phyloP scores from a whole-genome alignment of 768 basidiomycete genomes.

The Agrocybe praecox region DNA sequence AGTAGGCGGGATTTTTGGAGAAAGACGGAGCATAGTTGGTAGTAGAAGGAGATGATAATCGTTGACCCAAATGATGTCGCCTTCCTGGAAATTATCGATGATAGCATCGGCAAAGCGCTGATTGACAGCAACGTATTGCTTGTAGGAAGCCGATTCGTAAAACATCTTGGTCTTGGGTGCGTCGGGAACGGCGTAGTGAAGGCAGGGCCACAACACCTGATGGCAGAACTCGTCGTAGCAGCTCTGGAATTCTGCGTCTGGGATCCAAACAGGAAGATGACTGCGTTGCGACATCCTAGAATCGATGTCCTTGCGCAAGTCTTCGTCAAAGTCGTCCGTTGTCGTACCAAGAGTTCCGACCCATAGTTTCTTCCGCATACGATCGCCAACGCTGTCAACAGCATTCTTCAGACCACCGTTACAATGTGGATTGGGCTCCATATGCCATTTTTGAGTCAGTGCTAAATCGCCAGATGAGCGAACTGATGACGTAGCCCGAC shows the following conservation, averaged over 20 bases:
- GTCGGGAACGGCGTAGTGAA: slow-evolving; percentile 87
- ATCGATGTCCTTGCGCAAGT: slow-evolving; percentile 59
- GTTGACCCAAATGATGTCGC: slow-evolving; percentile 92
- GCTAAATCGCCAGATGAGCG: slow-evolving; percentile 11
- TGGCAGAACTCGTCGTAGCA: slow-evolving; percentile 90
- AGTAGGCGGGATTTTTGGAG: slow-evolving; percentile 49
- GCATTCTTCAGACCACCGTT: slow-evolving; percentile 89
- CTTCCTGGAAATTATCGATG: slow-evolving; percentile 77
- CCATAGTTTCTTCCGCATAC: slow-evolving; percentile 52
- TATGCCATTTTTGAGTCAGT: slow-evolving; percentile 33
- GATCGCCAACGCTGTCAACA: slow-evolving; percentile 63
- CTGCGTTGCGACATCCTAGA: slow-evolving; percentile 38
- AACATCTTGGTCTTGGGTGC: slow-evolving; percentile 84
- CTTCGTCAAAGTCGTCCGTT: slow-evolving; percentile 65
- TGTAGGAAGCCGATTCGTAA: slow-evolving; percentile 79
- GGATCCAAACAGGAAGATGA: slow-evolving; percentile 73
- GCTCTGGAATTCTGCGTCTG: slow-evolving; percentile 74
- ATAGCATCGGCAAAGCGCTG: slow-evolving; percentile 87
- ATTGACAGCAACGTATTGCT: slow-evolving; percentile 90
- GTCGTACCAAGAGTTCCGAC: slow-evolving; percentile 77
- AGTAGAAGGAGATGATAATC: slow-evolving; percentile 98
- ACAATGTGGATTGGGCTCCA: slow-evolving; percentile 67
- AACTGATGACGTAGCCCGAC: slow-evolving; percentile 34
- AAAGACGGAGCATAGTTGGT: slow-evolving; percentile 80
- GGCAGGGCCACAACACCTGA: slow-evolving; percentile 82